Percentiles rank a stretch among this genome's conserved stretches.
These are phyloP conservation scores for Plasmodium inui DNA, from an alignment of 169 alveolate genomes.

Conservation along the genomic window DNA sequence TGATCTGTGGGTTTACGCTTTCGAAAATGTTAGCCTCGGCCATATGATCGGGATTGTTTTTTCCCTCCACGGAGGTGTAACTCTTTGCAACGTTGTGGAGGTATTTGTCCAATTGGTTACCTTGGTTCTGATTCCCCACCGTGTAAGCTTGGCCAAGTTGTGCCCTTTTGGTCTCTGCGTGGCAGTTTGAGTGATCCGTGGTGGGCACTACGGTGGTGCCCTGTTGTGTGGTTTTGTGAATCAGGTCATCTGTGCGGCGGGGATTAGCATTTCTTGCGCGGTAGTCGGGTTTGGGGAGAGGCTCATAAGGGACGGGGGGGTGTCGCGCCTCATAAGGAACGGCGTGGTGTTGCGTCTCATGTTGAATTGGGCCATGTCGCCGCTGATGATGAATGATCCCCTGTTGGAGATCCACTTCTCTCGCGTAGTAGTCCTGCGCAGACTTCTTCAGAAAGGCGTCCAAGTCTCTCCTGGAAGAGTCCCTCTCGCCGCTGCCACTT, in stretches of 20 bases:
- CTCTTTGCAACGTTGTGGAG: slow-evolving; percentile 3
- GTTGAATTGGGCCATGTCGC: too few species aligned
- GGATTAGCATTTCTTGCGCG: neutral
- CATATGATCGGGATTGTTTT: neutral
- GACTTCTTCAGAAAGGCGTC: slow-evolving; percentile 26
- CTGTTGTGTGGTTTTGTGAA: neutral
- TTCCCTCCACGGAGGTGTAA: neutral
- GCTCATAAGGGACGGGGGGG: too few species aligned
- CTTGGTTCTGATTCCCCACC: neutral
- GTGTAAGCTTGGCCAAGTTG: neutral
- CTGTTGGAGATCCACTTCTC: neutral
- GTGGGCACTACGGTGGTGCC: neutral
- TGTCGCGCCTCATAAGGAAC: too few species aligned
- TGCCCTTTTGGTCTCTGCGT: neutral
- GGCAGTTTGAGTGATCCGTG: neutral
- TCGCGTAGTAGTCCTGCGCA: neutral
- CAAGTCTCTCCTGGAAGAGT: neutral
- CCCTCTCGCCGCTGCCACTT: neutral
- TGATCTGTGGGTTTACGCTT: slow-evolving; percentile 24
- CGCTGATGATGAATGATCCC: too few species aligned
- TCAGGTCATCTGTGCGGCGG: neutral
- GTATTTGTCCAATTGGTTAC: neutral
- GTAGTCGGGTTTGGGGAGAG: neutral
- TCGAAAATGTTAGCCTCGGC: neutral
- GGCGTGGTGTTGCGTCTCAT: too few species aligned